A percentile compares a stretch with the other conserved stretches of the same genome.
Evolutionary conservation across 179 eudicot genomes (phyloP).

Genomic region (Heliamphora pulchella): DNA sequence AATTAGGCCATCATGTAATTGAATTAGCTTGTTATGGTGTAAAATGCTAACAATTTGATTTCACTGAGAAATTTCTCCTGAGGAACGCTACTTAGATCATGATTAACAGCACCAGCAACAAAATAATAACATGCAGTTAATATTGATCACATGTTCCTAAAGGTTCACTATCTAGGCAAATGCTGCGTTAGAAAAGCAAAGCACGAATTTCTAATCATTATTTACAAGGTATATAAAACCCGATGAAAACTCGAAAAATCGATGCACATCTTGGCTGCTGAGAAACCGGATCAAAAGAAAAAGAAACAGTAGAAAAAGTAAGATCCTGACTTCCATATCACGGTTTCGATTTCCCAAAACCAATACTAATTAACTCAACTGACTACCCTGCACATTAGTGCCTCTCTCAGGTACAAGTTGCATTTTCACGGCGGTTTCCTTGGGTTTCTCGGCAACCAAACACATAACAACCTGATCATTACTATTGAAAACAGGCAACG

Average conservation of each 20-base stretch:
- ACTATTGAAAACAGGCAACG: background rate
- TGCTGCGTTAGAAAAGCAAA: background rate
- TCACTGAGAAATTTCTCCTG: too few relatives aligned
- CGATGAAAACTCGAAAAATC: background rate
- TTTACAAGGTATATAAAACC: background rate
- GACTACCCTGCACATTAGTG: background rate
- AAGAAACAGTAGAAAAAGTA: background rate
- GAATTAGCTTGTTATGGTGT: too few relatives aligned
- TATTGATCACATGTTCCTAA: too few relatives aligned
- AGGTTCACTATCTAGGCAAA: too few relatives aligned
- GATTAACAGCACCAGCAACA: too few relatives aligned
- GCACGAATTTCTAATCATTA: background rate
- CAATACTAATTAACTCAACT: background rate
- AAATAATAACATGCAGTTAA: too few relatives aligned
- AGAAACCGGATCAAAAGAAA: background rate
- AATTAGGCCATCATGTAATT: too few relatives aligned
- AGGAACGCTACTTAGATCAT: too few relatives aligned
- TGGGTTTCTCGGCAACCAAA: constrained; percentile 5
- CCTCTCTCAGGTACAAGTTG: background rate
- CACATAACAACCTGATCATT: background rate
- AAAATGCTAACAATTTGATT: too few relatives aligned
- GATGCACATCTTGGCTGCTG: background rate
- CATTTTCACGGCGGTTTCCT: background rate
- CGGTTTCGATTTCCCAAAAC: background rate
- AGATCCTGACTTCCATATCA: background rate